Percentiles rank a stretch among this genome's conserved stretches.
Conservation (phyloP, 2,329 filamentous ascomycete genomes). For the Colletotrichum sp. region DNA sequence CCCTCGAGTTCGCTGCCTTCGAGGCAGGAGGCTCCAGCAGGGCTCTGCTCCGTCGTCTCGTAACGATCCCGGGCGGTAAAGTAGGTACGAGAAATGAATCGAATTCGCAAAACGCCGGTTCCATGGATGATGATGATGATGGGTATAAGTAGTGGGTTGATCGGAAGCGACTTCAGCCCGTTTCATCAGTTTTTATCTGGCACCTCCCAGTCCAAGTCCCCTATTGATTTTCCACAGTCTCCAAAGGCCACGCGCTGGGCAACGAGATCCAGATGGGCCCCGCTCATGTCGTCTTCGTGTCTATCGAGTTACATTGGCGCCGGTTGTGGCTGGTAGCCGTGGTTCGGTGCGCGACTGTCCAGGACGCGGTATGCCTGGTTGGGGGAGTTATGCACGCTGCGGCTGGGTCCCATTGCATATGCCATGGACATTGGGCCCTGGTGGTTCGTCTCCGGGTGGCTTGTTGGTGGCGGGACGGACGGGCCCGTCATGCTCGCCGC, state of each 20-base stretch:
- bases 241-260: neutral
- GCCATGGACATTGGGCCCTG: conserved; percentile 13
- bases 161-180: neutral
- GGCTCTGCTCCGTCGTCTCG: neutral
- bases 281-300: neutral
- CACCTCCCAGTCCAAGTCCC: neutral
- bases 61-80: neutral
- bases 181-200: neutral
- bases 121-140: neutral
- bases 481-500: neutral
- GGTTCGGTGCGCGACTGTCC: neutral
- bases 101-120: conserved; percentile 18
- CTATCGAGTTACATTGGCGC: neutral
- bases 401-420: conserved; percentile 2
- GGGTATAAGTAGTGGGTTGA: neutral
- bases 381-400: conserved; percentile 14
- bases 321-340: conserved; percentile 2
- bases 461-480: neutral
- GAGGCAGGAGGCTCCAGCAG: neutral
- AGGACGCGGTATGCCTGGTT: conserved; percentile 2
- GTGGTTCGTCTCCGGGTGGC: neutral
- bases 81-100: conserved; percentile 16
- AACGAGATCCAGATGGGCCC: neutral
- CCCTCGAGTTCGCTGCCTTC: neutral
- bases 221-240: neutral